Conservation (phyloP, 176 grass and related monocot species). For the Rhynchospora breviuscula region DNA sequence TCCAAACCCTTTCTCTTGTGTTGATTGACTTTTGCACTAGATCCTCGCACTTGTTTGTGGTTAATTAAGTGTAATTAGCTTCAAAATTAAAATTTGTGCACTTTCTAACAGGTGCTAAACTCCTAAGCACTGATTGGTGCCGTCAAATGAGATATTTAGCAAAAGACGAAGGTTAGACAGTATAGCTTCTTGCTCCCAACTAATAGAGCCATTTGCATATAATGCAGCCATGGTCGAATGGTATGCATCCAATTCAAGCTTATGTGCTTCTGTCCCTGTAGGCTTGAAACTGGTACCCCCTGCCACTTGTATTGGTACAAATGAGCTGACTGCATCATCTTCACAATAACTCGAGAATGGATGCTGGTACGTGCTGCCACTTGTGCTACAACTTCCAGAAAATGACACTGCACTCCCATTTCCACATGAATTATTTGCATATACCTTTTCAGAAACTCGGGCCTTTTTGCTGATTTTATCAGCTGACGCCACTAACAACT, state of each 20-base stretch:
- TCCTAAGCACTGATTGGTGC: conserved; percentile 73
- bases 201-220: conserved; percentile 82
- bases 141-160: conserved; percentile 89
- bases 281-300: conserved; percentile 29
- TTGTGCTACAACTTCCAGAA: conserved; percentile 81
- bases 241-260: conserved; percentile 85
- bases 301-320: conserved; percentile 43
- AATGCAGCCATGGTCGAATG: conserved; percentile 70
- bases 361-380: conserved; percentile 33
- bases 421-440: conserved; percentile 44
- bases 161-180: conserved; percentile 83
- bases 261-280: conserved; percentile 43
- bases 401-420: conserved; percentile 32
- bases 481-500: conserved; percentile 34
- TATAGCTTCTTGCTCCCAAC: conserved; percentile 92
- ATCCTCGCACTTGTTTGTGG: too few relatives aligned
- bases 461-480: conserved; percentile 25
- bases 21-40: too few relatives aligned
- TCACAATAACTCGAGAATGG: conserved; percentile 38
- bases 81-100: too few relatives aligned
- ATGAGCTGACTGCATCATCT: conserved; percentile 50
- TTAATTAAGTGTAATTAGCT: too few relatives aligned
- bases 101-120: conserved; percentile 50
- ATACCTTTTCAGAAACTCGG: conserved; percentile 62
- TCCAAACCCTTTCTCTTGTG: too few relatives aligned